These are phyloP conservation scores for Claviceps purpurea DNA, from an alignment of 2,329 filamentous ascomycete species.

Conservation along the genomic window DNA sequence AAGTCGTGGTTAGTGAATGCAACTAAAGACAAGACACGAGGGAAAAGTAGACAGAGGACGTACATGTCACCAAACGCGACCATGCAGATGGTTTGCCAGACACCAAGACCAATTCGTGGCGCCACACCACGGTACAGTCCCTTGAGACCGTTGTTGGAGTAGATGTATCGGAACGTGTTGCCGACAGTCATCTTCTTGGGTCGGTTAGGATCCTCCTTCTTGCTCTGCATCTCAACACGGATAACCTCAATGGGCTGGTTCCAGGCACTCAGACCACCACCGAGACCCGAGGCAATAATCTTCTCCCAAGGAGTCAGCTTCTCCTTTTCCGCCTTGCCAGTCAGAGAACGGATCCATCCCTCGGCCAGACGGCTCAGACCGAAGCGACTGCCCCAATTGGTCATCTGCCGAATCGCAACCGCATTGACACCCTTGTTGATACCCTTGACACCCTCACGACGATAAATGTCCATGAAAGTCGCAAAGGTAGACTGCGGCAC, in stretches of 20 bases:
- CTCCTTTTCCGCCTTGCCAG: conserved; percentile 65
- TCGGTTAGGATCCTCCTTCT: conserved; percentile 92
- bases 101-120: conserved; percentile 82
- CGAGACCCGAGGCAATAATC: conserved; percentile 71
- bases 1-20: not conserved
- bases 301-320: conserved; percentile 75
- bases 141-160: conserved; percentile 72
- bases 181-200: conserved; percentile 98
- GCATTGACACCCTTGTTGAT: conserved; percentile 99
- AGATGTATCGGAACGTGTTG: conserved; percentile 79
- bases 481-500: conserved; percentile 83
- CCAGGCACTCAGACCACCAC: conserved; percentile 93
- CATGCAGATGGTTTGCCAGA: conserved; percentile 99
- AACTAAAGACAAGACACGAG: not conserved
- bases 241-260: conserved; percentile 99
- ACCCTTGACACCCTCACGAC: conserved; percentile 79
- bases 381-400: conserved; percentile 97
- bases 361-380: conserved; percentile 87
- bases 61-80: conserved; percentile 96
- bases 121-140: conserved; percentile 93
- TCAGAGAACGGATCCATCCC: conserved; percentile 66
- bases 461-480: conserved; percentile 96
- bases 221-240: conserved; percentile 99
- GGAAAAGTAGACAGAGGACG: conserved; percentile 26
- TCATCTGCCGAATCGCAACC: conserved; percentile 96